Evolutionary conservation across 1,139 yeast species (phyloP).

Genomic region (Hemisphaericaspora xylanilytica): DNA sequence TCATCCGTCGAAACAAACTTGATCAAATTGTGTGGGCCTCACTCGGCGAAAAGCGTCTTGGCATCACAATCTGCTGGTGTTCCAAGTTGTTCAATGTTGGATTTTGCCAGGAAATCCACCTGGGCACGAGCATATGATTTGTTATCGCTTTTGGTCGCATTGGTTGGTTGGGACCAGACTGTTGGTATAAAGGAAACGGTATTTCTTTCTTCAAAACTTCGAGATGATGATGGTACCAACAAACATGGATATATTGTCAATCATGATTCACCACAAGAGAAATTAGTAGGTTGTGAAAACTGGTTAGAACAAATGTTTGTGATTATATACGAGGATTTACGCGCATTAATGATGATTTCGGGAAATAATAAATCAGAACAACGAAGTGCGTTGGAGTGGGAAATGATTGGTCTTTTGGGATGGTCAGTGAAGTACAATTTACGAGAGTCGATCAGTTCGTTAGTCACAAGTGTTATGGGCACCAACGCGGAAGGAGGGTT

Average conservation of each 20-base stretch:
- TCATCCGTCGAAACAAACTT: conserved; percentile 37
- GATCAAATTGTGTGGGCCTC: conserved; percentile 28
- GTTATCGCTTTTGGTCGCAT: conserved; percentile 36
- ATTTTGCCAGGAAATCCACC: conserved; percentile 35
- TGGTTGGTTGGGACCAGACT: conserved; percentile 40
- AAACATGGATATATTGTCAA: conserved; percentile 21
- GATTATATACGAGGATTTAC: conserved; percentile 38
- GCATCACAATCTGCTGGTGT: conserved; percentile 36
- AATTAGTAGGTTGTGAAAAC: conserved; percentile 25
- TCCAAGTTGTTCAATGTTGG: conserved; percentile 29
- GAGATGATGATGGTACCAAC: conserved; percentile 1
- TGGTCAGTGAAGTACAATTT: conserved; percentile 43
- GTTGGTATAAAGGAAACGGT: conserved; percentile 9
- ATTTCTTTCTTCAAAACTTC: conserved; percentile 4
- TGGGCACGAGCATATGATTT: conserved; percentile 47
- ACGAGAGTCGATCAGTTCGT: conserved; percentile 37
- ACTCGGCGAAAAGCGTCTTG: conserved; percentile 25
- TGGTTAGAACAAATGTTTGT: conserved; percentile 45
- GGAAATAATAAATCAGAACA: conserved; percentile 27
- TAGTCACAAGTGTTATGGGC: conserved; percentile 42
- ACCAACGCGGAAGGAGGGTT: conserved; percentile 32
- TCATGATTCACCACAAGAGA: conserved; percentile 11
- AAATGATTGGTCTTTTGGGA: conserved; percentile 39
- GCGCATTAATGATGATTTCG: conserved; percentile 28
- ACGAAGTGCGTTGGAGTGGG: conserved; percentile 46